Conservation (phyloP, 2,329 filamentous ascomycete species). For the Metarhizium anisopliae region DNA sequence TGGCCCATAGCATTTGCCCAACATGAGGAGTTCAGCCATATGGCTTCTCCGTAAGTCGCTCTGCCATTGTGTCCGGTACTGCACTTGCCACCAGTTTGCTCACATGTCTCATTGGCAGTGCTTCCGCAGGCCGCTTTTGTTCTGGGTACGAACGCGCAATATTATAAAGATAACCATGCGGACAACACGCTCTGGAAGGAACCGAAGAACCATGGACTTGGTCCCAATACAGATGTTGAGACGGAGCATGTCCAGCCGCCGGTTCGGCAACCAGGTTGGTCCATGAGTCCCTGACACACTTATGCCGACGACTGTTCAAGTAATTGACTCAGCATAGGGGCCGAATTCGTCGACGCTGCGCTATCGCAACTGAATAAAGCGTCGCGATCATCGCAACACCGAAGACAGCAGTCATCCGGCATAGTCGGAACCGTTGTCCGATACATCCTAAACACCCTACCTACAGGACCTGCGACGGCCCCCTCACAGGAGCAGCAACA, state of each 20-base stretch:
- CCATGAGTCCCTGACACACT: background rate
- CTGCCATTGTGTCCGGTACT: constrained; percentile 2
- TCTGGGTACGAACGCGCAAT: constrained; percentile 29
- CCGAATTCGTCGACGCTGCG: constrained; percentile 44
- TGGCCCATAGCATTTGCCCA: constrained; percentile 27
- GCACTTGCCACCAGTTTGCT: constrained; percentile 10
- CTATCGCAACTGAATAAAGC: constrained; percentile 40
- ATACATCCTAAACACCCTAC: constrained; percentile 38
- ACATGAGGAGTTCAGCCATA: constrained; percentile 30
- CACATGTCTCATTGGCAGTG: constrained; percentile 25
- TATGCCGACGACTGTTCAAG: background rate
- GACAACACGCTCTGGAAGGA: constrained; percentile 19
- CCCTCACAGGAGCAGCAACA: constrained; percentile 30
- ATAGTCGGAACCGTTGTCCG: constrained; percentile 33
- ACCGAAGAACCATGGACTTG: constrained; percentile 22
- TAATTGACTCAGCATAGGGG: constrained; percentile 25
- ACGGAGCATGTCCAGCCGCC: constrained; percentile 17
- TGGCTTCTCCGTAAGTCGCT: constrained; percentile 33
- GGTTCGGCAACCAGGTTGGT: constrained; percentile 29
- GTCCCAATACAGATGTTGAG: constrained; percentile 21
- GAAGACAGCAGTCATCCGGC: constrained; percentile 34
- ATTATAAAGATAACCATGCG: constrained; percentile 22
- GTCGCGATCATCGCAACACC: constrained; percentile 33
- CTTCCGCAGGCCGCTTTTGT: constrained; percentile 35
- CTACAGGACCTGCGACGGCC: constrained; percentile 38